A percentile compares a stretch with the other conserved stretches of the same genome.
These are phyloP conservation scores for Tephrocybe sp. DNA, from an alignment of 768 basidiomycete genomes.

Conservation along the genomic window DNA sequence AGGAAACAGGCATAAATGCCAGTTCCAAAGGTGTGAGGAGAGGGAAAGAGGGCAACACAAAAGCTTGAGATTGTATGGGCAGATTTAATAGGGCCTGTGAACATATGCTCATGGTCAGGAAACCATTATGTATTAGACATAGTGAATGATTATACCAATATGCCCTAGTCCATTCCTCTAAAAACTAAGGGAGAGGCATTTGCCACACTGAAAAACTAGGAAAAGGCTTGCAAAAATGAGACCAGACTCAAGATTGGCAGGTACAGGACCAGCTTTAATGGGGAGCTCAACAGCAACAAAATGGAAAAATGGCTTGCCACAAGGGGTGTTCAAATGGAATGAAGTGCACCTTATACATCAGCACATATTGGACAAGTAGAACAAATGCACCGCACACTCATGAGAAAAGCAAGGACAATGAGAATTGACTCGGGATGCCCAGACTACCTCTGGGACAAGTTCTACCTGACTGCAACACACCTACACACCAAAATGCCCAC, in stretches of 20 bases:
- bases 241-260: background rate
- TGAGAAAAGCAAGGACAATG: slow-evolving; percentile 21
- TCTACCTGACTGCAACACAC: slow-evolving; percentile 23
- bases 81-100: no score
- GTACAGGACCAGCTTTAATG: background rate
- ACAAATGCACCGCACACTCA: background rate
- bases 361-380: background rate
- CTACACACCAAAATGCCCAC: slow-evolving; percentile 11
- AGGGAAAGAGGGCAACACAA: no score
- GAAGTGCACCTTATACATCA: background rate
- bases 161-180: background rate
- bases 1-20: no score
- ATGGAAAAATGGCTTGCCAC: background rate
- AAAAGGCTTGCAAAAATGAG: background rate
- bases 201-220: background rate
- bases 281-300: background rate
- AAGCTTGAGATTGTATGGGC: no score
- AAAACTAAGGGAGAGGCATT: background rate
- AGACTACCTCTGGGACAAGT: slow-evolving; percentile 27
- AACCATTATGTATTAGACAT: no score
- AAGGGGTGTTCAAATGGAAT: background rate
- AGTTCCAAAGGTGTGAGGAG: no score
- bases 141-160: no score
- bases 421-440: slow-evolving; percentile 20
- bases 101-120: no score